Conservation (phyloP, 176 grass and related monocot genomes). For the Zea luxurians region DNA sequence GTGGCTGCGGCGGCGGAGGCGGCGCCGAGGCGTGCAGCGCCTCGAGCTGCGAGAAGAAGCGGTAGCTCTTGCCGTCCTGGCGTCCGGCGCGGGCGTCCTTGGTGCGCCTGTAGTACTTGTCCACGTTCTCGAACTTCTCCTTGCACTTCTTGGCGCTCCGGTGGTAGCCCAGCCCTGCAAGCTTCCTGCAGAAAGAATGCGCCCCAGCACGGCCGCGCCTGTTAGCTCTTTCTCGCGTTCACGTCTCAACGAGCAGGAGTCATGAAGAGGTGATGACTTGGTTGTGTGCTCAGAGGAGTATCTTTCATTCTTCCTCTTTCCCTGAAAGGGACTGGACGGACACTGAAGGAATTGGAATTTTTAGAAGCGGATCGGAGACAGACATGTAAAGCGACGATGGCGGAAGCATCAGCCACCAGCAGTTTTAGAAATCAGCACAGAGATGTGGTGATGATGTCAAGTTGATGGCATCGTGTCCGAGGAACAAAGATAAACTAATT, state of each 20-base stretch:
- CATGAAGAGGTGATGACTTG: constrained; percentile 25
- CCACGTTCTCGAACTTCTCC: constrained; percentile 99
- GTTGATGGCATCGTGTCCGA: constrained; percentile 21
- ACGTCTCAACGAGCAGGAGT: constrained; percentile 31
- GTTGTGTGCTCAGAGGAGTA: not conserved
- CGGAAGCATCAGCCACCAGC: not conserved
- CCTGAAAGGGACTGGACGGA: constrained; percentile 33
- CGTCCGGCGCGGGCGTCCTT: constrained; percentile 83
- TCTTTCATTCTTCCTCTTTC: constrained; percentile 32
- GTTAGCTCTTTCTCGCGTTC: constrained; percentile 31
- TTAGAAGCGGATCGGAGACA: constrained; percentile 10
- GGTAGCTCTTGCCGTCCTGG: constrained; percentile 96
- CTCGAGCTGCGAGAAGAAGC: constrained; percentile 81
- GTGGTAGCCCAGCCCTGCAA: constrained; percentile 73
- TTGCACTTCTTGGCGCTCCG: constrained; percentile 89
- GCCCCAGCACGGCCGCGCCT: not conserved
- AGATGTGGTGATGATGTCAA: constrained; percentile 34
- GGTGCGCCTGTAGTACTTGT: constrained; percentile 98
- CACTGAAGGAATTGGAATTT: constrained; percentile 25
- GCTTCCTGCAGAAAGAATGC: constrained; percentile 50
- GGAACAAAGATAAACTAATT: constrained; percentile 14
- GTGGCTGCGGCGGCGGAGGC: not conserved
- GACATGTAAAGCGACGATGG: constrained; percentile 27
- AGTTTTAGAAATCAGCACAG: constrained; percentile 17
- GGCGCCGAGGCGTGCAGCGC: constrained; percentile 51